Conservation (phyloP, 1,139 yeast species). For the Zygosaccharomyces pseudobailii region DNA sequence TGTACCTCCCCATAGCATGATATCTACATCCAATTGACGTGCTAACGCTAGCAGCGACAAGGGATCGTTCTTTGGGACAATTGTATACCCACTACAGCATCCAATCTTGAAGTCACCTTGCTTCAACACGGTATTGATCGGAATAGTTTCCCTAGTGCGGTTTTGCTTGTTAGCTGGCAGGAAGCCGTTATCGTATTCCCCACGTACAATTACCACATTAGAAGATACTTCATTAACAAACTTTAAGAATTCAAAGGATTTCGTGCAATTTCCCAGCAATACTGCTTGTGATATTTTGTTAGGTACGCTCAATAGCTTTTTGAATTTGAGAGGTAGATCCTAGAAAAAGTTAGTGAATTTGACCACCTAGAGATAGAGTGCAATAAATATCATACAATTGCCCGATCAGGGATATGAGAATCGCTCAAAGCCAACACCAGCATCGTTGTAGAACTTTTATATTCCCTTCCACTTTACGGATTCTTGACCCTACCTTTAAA, state of each 20-base stretch:
- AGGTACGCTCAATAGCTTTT: conserved; percentile 62
- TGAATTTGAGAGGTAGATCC: conserved; percentile 52
- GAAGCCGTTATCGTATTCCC: conserved; percentile 55
- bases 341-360: conserved; percentile 14
- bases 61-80: conserved; percentile 85
- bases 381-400: conserved; percentile 42
- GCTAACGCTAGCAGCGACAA: conserved; percentile 77
- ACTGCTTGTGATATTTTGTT: conserved; percentile 81
- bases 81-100: conserved; percentile 75
- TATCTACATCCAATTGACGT: conserved; percentile 86
- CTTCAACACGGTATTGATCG: conserved; percentile 59
- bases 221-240: conserved; percentile 66
- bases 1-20: conserved; percentile 94
- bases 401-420: conserved; percentile 82
- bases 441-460: conserved; percentile 44
- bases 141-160: conserved; percentile 58
- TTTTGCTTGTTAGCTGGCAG: conserved; percentile 50
- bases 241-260: conserved; percentile 55
- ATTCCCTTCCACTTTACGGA: background rate
- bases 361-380: conserved; percentile 9
- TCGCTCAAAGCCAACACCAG: conserved; percentile 88
- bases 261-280: conserved; percentile 82
- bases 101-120: conserved; percentile 78
- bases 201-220: conserved; percentile 71
- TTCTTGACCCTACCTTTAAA: conserved; percentile 1